Evolutionary conservation across 2,329 filamentous ascomycete species (phyloP).

Genomic region (Phoma sp.): DNA sequence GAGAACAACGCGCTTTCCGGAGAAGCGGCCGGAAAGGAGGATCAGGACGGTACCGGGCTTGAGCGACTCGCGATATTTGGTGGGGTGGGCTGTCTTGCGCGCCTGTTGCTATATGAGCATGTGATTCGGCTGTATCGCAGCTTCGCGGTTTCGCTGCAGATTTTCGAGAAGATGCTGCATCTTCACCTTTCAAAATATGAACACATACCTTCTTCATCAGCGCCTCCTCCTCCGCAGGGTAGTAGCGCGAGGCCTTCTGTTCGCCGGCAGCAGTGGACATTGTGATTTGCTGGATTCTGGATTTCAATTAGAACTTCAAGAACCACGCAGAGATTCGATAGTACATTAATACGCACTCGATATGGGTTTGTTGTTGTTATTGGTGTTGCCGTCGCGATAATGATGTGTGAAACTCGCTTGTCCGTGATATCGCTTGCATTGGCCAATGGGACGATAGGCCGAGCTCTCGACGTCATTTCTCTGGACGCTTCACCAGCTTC

Average conservation of each 20-base stretch:
- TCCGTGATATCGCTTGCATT: conserved; percentile 4
- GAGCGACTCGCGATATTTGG: conserved; percentile 86
- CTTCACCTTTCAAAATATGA: not conserved
- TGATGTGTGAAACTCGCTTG: conserved; percentile 24
- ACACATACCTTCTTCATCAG: conserved; percentile 89
- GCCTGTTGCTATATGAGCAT: conserved; percentile 62
- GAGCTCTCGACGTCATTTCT: conserved; percentile 9
- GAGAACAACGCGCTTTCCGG: conserved; percentile 98
- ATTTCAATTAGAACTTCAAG: conserved; percentile 4
- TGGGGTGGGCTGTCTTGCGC: conserved; percentile 90
- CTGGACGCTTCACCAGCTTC: not conserved
- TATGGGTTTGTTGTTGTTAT: not conserved
- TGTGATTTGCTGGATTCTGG: conserved; percentile 8
- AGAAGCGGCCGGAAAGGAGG: conserved; percentile 98
- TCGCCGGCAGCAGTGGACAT: conserved; percentile 33
- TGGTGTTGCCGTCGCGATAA: conserved; percentile 30
- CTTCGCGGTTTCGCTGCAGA: not conserved
- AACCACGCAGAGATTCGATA: not conserved
- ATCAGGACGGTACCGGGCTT: conserved; percentile 95
- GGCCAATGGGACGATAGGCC: conserved; percentile 5
- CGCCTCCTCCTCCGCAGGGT: conserved; percentile 90
- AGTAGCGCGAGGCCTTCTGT: conserved; percentile 97
- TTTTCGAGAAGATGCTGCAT: not conserved
- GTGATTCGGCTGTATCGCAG: not conserved
- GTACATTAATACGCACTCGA: not conserved